Conservation (phyloP, 163 green algal genomes). For the Chlamydomonas reinhardtii region DNA sequence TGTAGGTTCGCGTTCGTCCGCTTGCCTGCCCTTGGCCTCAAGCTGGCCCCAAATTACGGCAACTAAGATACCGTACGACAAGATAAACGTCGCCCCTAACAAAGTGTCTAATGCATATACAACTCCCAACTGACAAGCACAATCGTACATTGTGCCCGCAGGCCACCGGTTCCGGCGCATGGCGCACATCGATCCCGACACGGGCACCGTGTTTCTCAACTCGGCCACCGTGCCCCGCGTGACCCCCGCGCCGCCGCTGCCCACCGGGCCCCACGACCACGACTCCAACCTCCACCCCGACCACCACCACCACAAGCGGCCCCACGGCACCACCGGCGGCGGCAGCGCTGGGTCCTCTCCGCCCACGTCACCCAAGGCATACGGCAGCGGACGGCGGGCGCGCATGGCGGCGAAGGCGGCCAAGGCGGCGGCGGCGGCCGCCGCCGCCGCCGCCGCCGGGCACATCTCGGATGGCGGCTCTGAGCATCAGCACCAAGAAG, state of each 20-base stretch:
- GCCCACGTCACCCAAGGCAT: neutral
- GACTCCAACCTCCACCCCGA: neutral
- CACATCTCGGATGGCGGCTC: too few relatives aligned
- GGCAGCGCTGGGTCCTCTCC: neutral
- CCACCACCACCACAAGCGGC: neutral
- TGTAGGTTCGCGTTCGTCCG: too few relatives aligned
- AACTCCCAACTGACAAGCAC: too few relatives aligned
- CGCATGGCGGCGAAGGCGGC: neutral
- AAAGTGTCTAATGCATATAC: too few relatives aligned
- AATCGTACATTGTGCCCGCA: too few relatives aligned
- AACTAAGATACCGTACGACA: too few relatives aligned
- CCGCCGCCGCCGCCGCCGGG: too few relatives aligned
- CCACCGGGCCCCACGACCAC: neutral
- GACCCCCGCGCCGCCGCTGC: neutral
- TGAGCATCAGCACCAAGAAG: too few relatives aligned
- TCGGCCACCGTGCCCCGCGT: slow-evolving; percentile 77
- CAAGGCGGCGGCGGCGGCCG: neutral
- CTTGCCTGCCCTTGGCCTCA: too few relatives aligned
- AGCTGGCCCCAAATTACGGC: too few relatives aligned
- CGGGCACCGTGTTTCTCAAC: slow-evolving; percentile 75
- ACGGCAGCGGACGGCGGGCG: slow-evolving; percentile 4
- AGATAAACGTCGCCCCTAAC: too few relatives aligned
- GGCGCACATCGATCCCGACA: slow-evolving; percentile 60
- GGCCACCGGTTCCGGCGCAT: slow-evolving; percentile 60
- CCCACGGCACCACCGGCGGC: neutral